Conservation (phyloP, 2,329 filamentous ascomycete genomes). For the Cladophialophora immunda region DNA sequence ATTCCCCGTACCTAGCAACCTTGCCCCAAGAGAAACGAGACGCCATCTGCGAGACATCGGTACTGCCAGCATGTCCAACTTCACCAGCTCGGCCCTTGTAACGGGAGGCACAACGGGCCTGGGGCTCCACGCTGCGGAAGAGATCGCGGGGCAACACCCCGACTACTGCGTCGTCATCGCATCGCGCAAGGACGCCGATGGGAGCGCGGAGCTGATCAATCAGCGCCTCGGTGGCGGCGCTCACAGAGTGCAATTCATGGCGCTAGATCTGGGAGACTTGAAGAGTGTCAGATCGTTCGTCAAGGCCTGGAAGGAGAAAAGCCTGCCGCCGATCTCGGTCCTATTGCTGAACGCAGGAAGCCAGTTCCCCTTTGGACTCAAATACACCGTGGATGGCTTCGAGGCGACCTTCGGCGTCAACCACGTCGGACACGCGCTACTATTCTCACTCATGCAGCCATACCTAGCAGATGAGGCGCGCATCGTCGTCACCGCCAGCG, state of each 20-base stretch:
- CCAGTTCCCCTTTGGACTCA: conserved; percentile 52
- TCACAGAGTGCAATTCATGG: conserved; percentile 53
- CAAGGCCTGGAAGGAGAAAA: conserved; percentile 45
- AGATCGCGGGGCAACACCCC: conserved; percentile 53
- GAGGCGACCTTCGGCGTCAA: conserved; percentile 61
- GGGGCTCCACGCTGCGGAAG: conserved; percentile 54
- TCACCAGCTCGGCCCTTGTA: conserved; percentile 46
- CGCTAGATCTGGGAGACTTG: conserved; percentile 55
- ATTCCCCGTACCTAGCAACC: too few relatives aligned
- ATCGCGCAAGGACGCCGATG: conserved; percentile 54
- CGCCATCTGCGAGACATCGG: too few relatives aligned
- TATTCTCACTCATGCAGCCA: conserved; percentile 58
- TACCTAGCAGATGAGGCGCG: conserved; percentile 51
- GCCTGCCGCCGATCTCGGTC: conserved; percentile 53
- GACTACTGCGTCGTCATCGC: conserved; percentile 54
- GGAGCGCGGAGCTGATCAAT: conserved; percentile 56
- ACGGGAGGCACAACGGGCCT: conserved; percentile 58
- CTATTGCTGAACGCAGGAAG: conserved; percentile 61
- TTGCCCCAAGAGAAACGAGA: too few relatives aligned
- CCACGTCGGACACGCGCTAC: conserved; percentile 61
- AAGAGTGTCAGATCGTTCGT: conserved; percentile 55
- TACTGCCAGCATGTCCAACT: conserved; percentile 33
- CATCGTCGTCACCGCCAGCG: conserved; percentile 56
- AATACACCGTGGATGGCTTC: conserved; percentile 52
- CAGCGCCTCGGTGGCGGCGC: conserved; percentile 46